These are phyloP conservation scores for Hypoxylon fragiforme DNA, from an alignment of 495 filamentous ascomycete species.

Conservation along the genomic window DNA sequence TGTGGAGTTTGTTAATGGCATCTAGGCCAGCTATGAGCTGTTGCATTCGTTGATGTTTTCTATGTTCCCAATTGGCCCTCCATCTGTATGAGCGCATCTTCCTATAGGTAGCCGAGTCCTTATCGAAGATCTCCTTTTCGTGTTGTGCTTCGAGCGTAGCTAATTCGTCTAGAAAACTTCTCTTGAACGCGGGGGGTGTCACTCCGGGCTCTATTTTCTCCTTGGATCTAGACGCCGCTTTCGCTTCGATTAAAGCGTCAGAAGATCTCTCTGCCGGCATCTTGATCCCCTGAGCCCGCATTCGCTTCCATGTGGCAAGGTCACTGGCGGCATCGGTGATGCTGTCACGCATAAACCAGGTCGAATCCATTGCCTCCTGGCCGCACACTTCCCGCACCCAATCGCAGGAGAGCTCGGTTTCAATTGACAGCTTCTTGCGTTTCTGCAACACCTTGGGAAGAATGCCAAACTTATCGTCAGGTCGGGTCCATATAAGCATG, in stretches of 20 bases:
- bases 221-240: slow-evolving; percentile 13
- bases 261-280: slow-evolving; percentile 38
- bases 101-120: slow-evolving; percentile 26
- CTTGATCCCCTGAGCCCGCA: slow-evolving; percentile 40
- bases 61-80: slow-evolving; percentile 33
- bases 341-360: slow-evolving; percentile 35
- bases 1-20: slow-evolving; percentile 18
- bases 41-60: slow-evolving; percentile 27
- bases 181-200: slow-evolving; percentile 29
- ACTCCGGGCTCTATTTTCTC: slow-evolving; percentile 7
- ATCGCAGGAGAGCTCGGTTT: slow-evolving; percentile 59
- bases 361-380: slow-evolving; percentile 8
- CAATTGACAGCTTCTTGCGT: slow-evolving; percentile 56
- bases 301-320: slow-evolving; percentile 29
- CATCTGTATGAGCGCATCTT: slow-evolving; percentile 24
- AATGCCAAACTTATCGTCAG: slow-evolving; percentile 54
- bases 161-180: slow-evolving; percentile 37
- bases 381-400: slow-evolving; percentile 51
- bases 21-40: slow-evolving; percentile 30
- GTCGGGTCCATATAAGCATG: slow-evolving; percentile 64
- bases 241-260: slow-evolving; percentile 32
- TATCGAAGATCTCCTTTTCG: slow-evolving; percentile 13
- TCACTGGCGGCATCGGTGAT: slow-evolving; percentile 41
- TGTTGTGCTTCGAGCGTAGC: slow-evolving; percentile 39
- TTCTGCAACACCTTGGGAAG: slow-evolving; percentile 56